A percentile compares a stretch with the other conserved stretches of the same genome.
These are phyloP conservation scores for Fusarium chuoi DNA, from an alignment of 2,329 filamentous ascomycete genomes.

Conservation along the genomic window DNA sequence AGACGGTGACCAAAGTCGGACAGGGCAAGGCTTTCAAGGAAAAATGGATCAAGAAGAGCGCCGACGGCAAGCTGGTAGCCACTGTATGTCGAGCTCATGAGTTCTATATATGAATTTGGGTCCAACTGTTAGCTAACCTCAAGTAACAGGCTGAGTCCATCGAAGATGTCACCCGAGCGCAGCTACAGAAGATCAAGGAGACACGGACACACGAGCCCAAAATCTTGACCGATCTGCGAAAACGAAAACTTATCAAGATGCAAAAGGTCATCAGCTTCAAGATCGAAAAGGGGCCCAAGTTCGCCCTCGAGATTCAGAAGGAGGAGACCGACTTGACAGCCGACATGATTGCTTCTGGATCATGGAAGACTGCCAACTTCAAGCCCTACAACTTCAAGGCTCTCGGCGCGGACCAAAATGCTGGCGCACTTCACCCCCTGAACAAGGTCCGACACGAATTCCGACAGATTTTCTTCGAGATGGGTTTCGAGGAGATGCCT, in stretches of 20 bases:
- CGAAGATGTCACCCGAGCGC: slow-evolving; percentile 79
- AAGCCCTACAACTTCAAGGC: slow-evolving; percentile 85
- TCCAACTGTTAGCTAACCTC: neutral
- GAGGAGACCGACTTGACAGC: slow-evolving; percentile 95
- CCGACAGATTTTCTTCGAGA: slow-evolving; percentile 98
- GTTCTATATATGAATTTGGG: neutral
- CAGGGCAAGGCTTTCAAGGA: slow-evolving; percentile 92
- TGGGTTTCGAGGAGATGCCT: slow-evolving; percentile 98
- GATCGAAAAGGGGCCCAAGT: slow-evolving; percentile 86
- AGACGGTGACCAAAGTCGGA: slow-evolving; percentile 82
- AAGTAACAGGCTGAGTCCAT: slow-evolving; percentile 72
- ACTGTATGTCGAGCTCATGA: slow-evolving; percentile 52
- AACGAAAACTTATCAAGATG: slow-evolving; percentile 87
- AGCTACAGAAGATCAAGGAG: slow-evolving; percentile 77
- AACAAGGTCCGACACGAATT: slow-evolving; percentile 98
- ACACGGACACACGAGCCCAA: slow-evolving; percentile 80
- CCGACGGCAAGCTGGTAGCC: slow-evolving; percentile 65
- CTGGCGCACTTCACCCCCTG: slow-evolving; percentile 74
- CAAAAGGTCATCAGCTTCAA: slow-evolving; percentile 89
- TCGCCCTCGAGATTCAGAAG: slow-evolving; percentile 86
- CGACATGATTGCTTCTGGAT: slow-evolving; percentile 87
- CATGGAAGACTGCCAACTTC: slow-evolving; percentile 93
- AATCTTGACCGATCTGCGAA: slow-evolving; percentile 82
- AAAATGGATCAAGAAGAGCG: slow-evolving; percentile 74
- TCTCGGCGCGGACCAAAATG: slow-evolving; percentile 68